phyloP scores from a whole-genome alignment of 176 grass and related monocot genomes.

The Aegilops longissima region DNA sequence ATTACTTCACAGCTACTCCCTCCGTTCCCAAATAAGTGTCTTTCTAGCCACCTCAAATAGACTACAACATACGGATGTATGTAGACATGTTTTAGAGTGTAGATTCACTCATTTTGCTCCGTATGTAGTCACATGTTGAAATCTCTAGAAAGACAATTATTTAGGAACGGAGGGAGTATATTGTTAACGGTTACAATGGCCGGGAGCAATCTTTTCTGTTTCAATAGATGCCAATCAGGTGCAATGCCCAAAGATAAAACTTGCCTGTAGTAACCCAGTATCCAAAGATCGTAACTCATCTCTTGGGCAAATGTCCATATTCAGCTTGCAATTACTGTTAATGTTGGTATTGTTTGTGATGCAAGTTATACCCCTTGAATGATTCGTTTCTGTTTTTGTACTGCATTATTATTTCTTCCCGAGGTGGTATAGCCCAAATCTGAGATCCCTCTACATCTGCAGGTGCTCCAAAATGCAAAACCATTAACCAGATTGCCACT shows the following conservation, averaged over 20 bases:
- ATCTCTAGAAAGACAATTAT: no score
- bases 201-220: not conserved
- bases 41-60: no score
- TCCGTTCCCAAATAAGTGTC: no score
- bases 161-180: no score
- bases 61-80: no score
- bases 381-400: not conserved
- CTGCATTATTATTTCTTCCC: not conserved
- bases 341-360: not conserved
- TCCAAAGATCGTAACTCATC: not conserved
- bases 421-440: not conserved
- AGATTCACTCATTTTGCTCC: no score
- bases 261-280: not conserved
- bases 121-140: no score
- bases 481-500: slow-evolving; percentile 65
- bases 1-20: not conserved
- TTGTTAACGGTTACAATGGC: not conserved
- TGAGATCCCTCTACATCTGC: slow-evolving; percentile 16
- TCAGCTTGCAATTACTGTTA: not conserved
- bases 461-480: slow-evolving; percentile 73
- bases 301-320: not conserved
- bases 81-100: no score
- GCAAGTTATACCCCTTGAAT: not conserved
- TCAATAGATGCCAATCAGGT: not conserved
- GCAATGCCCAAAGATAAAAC: not conserved